phyloP scores from a whole-genome alignment of 306 rosid genomes.

The Citrullus colocynthis region DNA sequence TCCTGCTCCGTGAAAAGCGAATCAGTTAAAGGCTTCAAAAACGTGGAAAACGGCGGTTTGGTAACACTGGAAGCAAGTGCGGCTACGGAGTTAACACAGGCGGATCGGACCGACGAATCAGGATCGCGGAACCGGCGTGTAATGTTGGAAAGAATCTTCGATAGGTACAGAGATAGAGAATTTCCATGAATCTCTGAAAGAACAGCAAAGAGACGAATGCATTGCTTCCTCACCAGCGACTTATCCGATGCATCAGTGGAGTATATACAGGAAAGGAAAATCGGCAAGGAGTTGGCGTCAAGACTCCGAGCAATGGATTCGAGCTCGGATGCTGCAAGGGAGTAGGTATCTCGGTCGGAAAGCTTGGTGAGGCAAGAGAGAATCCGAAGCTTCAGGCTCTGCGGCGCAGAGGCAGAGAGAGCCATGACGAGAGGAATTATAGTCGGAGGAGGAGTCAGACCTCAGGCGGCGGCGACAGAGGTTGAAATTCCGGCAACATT shows the following conservation, averaged over 20 bases:
- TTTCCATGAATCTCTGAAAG: constrained; percentile 66
- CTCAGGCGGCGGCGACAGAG: not conserved
- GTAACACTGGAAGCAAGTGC: constrained; percentile 62
- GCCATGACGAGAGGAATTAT: constrained; percentile 29
- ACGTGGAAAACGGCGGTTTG: constrained; percentile 48
- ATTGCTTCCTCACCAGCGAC: constrained; percentile 73
- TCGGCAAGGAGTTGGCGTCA: constrained; percentile 32
- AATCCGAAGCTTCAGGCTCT: constrained; percentile 59
- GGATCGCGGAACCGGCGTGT: constrained; percentile 77
- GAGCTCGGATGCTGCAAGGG: constrained; percentile 56
- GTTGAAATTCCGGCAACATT: constrained; percentile 42
- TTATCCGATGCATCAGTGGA: constrained; percentile 76
- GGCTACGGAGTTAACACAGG: constrained; percentile 62
- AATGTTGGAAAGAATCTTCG: constrained; percentile 48
- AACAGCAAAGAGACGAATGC: constrained; percentile 55
- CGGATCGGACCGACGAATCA: constrained; percentile 87
- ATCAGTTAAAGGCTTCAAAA: constrained; percentile 65
- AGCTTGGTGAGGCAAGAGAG: constrained; percentile 79
- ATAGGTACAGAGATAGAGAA: constrained; percentile 50
- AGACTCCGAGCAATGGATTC: constrained; percentile 61
- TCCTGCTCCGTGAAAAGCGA: constrained; percentile 95
- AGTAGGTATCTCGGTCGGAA: constrained; percentile 87
- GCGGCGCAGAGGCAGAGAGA: constrained; percentile 25
- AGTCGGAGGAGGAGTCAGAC: not conserved
- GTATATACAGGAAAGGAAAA: constrained; percentile 70